Evolutionary conservation across 2,329 filamentous ascomycete genomes (phyloP), one percentile per base, ranked within the genome.

Genomic region (Ramularia endophylla): DNA sequence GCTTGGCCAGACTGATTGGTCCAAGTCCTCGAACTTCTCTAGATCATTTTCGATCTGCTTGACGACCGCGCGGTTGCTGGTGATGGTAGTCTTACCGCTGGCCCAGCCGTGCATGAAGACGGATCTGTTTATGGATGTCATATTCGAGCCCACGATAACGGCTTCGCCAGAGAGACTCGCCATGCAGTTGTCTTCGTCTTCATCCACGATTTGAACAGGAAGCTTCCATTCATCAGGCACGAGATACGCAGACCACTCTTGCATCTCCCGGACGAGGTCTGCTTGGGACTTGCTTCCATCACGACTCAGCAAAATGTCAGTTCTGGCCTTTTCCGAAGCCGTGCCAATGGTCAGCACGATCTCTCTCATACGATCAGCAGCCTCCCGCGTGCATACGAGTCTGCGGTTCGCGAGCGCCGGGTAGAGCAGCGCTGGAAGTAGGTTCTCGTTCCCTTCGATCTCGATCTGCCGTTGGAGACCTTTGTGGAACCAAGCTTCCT

Each of bases 41-140:
- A 84, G 66, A 2, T 71, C 65, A 17, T 57, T 60, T 50, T 85
- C 78, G 32, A 89, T 77, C 49, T 81, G 74, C 50, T 78, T 83
- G 16, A 78, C 75, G 32, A 83, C 79, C 1, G 75, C 76, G 16
- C 76, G 72, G 57, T 89, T 88, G 47, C 80, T 82, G 3, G 83
- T 86, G 38, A 89, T 64, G 1, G 83, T 88, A 1, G 81, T 84
- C 18, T 75, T 57, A 0, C 72, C 67, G 7, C 68, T 64, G 8
- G 71, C 70, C 85, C 85, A 89, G 12, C 84, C 84, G 55, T 80
- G 80, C 38, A 84, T 67, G 56, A 88, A 86, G 7, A 87, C 83
- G 15, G 81, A 80, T n/a, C 72, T 65, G 53, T 86, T 87, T 42
- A 85, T 78, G 9, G 69, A 63, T 0, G 75, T 79, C 38, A 85